Percentiles rank a stretch among this genome's conserved stretches.
Evolutionary conservation across 768 basidiomycete genomes (phyloP).

Genomic region (Ramaria sp.): DNA sequence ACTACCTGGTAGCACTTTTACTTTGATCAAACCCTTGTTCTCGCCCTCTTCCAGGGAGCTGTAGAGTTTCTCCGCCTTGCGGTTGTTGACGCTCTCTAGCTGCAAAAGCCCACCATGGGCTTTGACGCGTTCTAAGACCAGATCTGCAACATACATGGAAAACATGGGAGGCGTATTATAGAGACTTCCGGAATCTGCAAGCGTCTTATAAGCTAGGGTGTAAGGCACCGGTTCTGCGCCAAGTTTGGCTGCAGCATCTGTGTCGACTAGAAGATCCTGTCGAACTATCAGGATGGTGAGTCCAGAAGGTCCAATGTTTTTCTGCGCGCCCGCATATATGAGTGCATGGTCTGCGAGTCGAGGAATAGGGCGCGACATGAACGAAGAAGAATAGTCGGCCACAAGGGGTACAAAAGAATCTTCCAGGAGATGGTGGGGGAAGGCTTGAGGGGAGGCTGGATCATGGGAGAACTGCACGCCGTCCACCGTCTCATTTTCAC

Average conservation of each 20-base stretch:
- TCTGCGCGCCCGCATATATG: slow-evolving; percentile 95
- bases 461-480: slow-evolving; percentile 79
- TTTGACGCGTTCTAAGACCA: slow-evolving; percentile 68
- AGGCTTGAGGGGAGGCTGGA: slow-evolving; percentile 43
- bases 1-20: slow-evolving; percentile 62
- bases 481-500: slow-evolving; percentile 98
- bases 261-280: slow-evolving; percentile 89
- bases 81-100: slow-evolving; percentile 52
- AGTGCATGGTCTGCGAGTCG: slow-evolving; percentile 82
- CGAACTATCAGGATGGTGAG: slow-evolving; percentile 88
- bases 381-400: slow-evolving; percentile 91
- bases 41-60: slow-evolving; percentile 58
- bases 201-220: slow-evolving; percentile 72
- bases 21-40: slow-evolving; percentile 52
- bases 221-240: slow-evolving; percentile 70
- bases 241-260: slow-evolving; percentile 63
- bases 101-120: slow-evolving; percentile 54
- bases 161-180: slow-evolving; percentile 93
- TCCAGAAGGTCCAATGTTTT: slow-evolving; percentile 94
- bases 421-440: slow-evolving; percentile 73
- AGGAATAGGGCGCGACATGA: slow-evolving; percentile 91
- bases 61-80: slow-evolving; percentile 75
- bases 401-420: slow-evolving; percentile 56
- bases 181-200: slow-evolving; percentile 64
- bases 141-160: slow-evolving; percentile 78